Conservation (phyloP, 169 alveolate species). For the Eimeria sp. region DNA sequence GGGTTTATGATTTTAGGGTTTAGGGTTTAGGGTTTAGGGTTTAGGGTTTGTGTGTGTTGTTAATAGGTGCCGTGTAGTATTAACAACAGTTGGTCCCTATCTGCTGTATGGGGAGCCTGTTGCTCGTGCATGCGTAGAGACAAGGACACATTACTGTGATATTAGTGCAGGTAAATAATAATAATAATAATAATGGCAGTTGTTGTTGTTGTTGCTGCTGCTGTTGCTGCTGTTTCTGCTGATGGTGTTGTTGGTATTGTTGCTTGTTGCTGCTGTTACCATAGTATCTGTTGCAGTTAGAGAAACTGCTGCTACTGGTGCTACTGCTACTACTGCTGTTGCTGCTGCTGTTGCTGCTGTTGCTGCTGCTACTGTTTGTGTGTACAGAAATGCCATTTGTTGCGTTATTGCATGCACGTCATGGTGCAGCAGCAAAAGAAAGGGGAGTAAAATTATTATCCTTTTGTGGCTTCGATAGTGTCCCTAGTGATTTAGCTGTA, state of each 20-base stretch:
- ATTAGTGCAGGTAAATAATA: constrained; percentile 46
- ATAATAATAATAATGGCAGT: not conserved
- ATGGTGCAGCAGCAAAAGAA: constrained; percentile 72
- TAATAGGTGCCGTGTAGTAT: constrained; percentile 26
- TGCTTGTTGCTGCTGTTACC: not conserved
- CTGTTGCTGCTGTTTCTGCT: constrained; percentile 5
- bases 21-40: constrained; percentile 49
- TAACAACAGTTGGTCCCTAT: constrained; percentile 77
- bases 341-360: not conserved
- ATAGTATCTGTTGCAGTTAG: not conserved
- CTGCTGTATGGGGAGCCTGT: constrained; percentile 77
- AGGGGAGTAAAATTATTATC: constrained; percentile 75
- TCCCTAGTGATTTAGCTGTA: constrained; percentile 67
- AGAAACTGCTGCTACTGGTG: not conserved
- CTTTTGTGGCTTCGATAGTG: constrained; percentile 79
- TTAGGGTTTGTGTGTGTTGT: not conserved
- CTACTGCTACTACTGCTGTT: not conserved
- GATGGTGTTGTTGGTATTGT: not conserved
- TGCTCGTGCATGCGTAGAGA: constrained; percentile 61
- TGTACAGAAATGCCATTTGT: constrained; percentile 78
- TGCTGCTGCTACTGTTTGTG: not conserved
- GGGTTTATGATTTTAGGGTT: not conserved
- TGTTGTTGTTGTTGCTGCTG: constrained; percentile 1
- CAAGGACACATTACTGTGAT: constrained; percentile 81
- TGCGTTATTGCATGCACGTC: constrained; percentile 12